Conservation (phyloP, 768 basidiomycete species). For the Boletus patriciae region DNA sequence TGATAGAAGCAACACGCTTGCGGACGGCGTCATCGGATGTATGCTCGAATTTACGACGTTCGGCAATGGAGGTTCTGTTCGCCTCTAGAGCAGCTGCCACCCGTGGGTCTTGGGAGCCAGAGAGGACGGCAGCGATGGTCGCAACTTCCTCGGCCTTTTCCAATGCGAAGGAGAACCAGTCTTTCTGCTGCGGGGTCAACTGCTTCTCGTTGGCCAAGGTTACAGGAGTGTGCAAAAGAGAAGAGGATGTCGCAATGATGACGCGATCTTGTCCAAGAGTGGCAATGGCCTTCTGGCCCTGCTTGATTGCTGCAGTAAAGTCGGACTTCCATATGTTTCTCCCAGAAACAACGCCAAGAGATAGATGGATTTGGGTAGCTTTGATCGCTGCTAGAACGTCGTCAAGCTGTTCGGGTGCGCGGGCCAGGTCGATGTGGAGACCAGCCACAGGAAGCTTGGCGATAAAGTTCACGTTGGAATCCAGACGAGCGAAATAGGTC, state of each 20-base stretch:
- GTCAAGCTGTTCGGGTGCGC: conserved; percentile 88
- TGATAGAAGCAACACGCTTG: conserved; percentile 92
- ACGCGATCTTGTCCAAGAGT: conserved; percentile 84
- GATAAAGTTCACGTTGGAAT: conserved; percentile 83
- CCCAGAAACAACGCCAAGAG: conserved; percentile 94
- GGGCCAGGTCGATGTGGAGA: conserved; percentile 95
- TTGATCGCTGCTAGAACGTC: conserved; percentile 81
- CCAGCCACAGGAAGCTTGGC: conserved; percentile 91
- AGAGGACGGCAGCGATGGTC: conserved; percentile 78
- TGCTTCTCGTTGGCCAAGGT: conserved; percentile 91
- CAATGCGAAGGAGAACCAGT: conserved; percentile 98
- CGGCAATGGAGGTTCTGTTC: conserved; percentile 87
- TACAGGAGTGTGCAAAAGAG: conserved; percentile 97
- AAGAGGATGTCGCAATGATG: conserved; percentile 93
- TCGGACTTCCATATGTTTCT: conserved; percentile 99
- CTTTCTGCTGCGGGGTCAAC: conserved; percentile 83
- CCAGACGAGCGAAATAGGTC: conserved; percentile 97
- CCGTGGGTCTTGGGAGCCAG: conserved; percentile 76
- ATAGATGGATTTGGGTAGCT: conserved; percentile 75
- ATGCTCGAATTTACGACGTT: conserved; percentile 92
- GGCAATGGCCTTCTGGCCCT: conserved; percentile 81
- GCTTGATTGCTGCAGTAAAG: conserved; percentile 76
- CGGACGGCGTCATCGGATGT: conserved; percentile 93
- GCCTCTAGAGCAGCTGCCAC: conserved; percentile 77
- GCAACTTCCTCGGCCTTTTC: conserved; percentile 95